Evolutionary conservation across 495 filamentous ascomycete genomes (phyloP), one percentile per base, ranked within the genome.

Genomic region (Xylaria palmicola): DNA sequence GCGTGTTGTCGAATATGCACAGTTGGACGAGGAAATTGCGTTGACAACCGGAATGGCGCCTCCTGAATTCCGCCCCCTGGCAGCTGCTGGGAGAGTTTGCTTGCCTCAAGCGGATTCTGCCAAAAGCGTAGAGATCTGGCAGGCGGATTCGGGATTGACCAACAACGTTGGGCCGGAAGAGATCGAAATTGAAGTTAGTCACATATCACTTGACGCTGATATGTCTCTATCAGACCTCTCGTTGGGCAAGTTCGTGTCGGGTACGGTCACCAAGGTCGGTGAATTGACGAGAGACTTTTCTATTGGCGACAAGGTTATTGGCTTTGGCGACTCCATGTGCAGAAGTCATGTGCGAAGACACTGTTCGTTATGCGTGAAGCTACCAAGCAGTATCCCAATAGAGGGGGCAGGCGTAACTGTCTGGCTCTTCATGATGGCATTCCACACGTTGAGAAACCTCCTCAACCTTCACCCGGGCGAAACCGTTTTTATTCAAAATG

Each of bases 401-500:
- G 44, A 47, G 13, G 44, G 19, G 6, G 6, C 44, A n/a, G 44
- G 17, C 4, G 26, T 47, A 6, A 47, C 44, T 2, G n/a, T 47
- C 20, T 47, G 44, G 44, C 44, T 47, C 24, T 47, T 24, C 5
- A 27, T 24, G 5, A 47, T 47, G 44, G 44, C 10, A 24, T n/a
- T 47, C n/a, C n/a, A 47, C n/a, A 20, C 26, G 6, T 24, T 47
- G 20, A 22, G 44, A n/a, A n/a, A 47, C 19, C 19, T 47, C 8
- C 44, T 47, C 3, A 7, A 24, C 24, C 5, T 47, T 13, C 6
- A 47, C 6, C 44, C 66, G 17, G 79, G 64, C 20, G 79, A 84
- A 57, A 75, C 65, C 6, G 74, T 84, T 0, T 71, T 86, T 36
- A 81, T 86, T 48, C 79, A 84, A 50, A 71, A 69, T 0, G 83